These are phyloP conservation scores for Geotrichum phurueaensis DNA, from an alignment of 1,139 yeast species.

Conservation along the genomic window DNA sequence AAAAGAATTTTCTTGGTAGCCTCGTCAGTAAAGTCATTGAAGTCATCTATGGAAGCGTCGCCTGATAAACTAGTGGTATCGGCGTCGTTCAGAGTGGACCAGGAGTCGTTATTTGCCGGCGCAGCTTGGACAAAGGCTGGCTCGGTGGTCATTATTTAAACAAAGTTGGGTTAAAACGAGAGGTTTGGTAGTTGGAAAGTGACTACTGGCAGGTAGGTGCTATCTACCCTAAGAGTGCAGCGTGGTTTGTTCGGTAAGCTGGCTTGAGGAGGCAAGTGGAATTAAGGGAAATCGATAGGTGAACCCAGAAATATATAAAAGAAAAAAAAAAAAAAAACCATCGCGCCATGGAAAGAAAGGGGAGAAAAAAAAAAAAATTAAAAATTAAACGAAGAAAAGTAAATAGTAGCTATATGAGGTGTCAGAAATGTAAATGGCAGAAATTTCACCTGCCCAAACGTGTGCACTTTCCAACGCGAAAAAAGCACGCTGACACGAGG, in stretches of 20 bases:
- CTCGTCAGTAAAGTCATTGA: not conserved
- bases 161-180: not conserved
- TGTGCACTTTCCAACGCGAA: not conserved
- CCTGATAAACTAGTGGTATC: constrained; percentile 1
- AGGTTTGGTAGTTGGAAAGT: not conserved
- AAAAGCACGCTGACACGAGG: not conserved
- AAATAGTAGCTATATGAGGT: not conserved
- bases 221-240: not conserved
- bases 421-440: not conserved
- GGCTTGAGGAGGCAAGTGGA: not conserved
- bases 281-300: too few species aligned
- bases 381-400: not conserved
- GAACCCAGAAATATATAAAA: not conserved
- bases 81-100: not conserved
- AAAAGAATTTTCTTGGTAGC: constrained; percentile 1
- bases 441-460: not conserved
- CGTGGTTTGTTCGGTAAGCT: not conserved
- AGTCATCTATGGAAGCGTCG: not conserved
- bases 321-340: not conserved
- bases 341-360: not conserved
- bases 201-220: not conserved
- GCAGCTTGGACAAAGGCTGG: not conserved
- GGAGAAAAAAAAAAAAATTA: not conserved
- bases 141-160: not conserved
- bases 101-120: not conserved